Evolutionary conservation across 768 basidiomycete genomes (phyloP).

Genomic region (Boletales sp.): DNA sequence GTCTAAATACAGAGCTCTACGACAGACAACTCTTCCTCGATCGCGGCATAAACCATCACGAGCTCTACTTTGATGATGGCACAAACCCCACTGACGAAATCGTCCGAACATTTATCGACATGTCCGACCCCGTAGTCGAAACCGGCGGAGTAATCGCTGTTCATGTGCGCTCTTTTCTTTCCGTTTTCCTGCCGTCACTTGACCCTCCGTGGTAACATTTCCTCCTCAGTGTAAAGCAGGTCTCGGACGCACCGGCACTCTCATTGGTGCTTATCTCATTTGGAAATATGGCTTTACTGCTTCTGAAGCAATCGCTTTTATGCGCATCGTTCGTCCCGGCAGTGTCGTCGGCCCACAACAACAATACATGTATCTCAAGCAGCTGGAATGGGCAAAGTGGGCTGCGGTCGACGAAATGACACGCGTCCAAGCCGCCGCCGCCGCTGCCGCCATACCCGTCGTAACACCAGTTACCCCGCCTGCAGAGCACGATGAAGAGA

Average conservation of each 20-base stretch:
- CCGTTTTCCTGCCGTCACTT: conserved; percentile 8
- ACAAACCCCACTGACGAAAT: conserved; percentile 97
- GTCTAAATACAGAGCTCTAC: conserved; percentile 91
- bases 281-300: conserved; percentile 99
- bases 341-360: conserved; percentile 91
- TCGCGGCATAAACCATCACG: conserved; percentile 83
- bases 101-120: conserved; percentile 84
- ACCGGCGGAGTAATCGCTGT: conserved; percentile 81
- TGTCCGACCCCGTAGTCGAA: conserved; percentile 76
- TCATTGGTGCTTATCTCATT: conserved; percentile 96
- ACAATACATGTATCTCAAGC: conserved; percentile 94
- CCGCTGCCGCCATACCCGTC: conserved; percentile 41
- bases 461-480: conserved; percentile 80
- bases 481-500: conserved; percentile 68
- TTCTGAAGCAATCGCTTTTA: conserved; percentile 93
- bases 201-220: conserved; percentile 18
- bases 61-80: conserved; percentile 97
- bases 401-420: conserved; percentile 80
- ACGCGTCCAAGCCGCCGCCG: conserved; percentile 39
- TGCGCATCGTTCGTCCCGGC: conserved; percentile 96
- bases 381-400: conserved; percentile 93
- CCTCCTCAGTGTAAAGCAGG: conserved; percentile 86
- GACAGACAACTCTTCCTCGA: conserved; percentile 78
- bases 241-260: conserved; percentile 90
- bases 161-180: conserved; percentile 55